These are phyloP conservation scores for Ceratobasidium sp. DNA, from an alignment of 1,284 basidiomycete genomes.

Conservation along the genomic window DNA sequence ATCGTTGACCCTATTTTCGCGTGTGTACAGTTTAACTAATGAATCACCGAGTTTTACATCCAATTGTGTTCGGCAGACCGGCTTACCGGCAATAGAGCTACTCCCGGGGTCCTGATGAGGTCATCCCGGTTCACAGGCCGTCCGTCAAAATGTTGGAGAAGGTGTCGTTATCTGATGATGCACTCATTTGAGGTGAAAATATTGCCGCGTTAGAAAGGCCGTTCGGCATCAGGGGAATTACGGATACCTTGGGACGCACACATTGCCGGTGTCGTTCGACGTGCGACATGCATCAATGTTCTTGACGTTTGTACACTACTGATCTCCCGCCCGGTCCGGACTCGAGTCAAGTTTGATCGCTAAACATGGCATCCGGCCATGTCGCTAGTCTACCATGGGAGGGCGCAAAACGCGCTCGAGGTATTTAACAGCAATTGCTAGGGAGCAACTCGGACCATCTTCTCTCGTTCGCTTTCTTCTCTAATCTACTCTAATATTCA, in stretches of 20 bases:
- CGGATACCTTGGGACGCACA: neutral
- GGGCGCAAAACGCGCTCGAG: neutral
- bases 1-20: conserved; percentile 16
- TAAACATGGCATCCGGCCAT: neutral
- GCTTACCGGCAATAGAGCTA: neutral
- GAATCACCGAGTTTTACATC: neutral
- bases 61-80: neutral
- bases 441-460: neutral
- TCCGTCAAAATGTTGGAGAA: conserved; percentile 11
- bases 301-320: neutral
- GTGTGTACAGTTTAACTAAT: conserved; percentile 23
- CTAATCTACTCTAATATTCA: conserved; percentile 1
- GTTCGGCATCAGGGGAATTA: neutral
- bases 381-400: conserved; percentile 5
- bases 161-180: neutral
- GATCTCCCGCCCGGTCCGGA: neutral
- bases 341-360: neutral
- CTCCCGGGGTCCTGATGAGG: neutral
- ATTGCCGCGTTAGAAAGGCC: neutral
- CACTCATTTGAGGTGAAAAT: conserved; percentile 3
- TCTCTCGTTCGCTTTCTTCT: neutral
- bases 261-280: neutral
- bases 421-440: neutral
- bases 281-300: neutral
- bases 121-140: neutral